Evolutionary conservation across 768 basidiomycete species (phyloP).

Genomic region (Amanita rubescens): DNA sequence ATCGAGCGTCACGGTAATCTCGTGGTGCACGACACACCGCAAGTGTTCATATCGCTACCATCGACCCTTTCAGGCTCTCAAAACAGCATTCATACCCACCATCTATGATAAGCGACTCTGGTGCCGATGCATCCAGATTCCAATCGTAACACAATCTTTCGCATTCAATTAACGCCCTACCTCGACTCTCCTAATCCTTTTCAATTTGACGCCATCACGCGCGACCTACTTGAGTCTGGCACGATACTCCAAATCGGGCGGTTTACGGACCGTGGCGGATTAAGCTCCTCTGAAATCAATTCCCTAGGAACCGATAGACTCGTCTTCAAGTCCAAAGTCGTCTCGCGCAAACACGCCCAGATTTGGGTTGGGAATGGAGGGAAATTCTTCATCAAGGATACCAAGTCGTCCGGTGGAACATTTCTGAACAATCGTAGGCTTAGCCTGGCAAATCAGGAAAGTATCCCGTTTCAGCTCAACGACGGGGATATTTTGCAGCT

Average conservation of each 20-base stretch:
- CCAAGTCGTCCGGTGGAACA: conserved; percentile 84
- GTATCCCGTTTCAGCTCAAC: conserved; percentile 67
- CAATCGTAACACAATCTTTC: conserved; percentile 16
- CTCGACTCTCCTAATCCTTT: conserved; percentile 86
- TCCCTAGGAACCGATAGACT: conserved; percentile 74
- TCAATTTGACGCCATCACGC: conserved; percentile 85
- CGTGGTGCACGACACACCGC: no score
- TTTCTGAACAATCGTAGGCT: conserved; percentile 93
- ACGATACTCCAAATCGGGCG: conserved; percentile 80
- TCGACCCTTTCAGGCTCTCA: no score
- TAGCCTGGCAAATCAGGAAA: conserved; percentile 75
- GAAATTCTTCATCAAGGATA: conserved; percentile 85
- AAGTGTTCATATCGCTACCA: no score
- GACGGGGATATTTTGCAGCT: conserved; percentile 94
- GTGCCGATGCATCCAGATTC: no score
- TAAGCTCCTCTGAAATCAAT: conserved; percentile 57
- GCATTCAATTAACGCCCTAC: conserved; percentile 92
- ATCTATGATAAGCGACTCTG: conserved; percentile 1
- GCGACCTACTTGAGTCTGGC: conserved; percentile 71
- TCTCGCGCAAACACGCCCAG: conserved; percentile 90
- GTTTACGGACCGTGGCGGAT: conserved; percentile 82
- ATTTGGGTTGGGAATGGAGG: conserved; percentile 70
- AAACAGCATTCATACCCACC: neutral
- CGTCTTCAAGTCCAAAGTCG: conserved; percentile 94
- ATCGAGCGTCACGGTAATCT: neutral